Conservation (phyloP, 2,329 filamentous ascomycete species). For the Sclerotinia nivalis region DNA sequence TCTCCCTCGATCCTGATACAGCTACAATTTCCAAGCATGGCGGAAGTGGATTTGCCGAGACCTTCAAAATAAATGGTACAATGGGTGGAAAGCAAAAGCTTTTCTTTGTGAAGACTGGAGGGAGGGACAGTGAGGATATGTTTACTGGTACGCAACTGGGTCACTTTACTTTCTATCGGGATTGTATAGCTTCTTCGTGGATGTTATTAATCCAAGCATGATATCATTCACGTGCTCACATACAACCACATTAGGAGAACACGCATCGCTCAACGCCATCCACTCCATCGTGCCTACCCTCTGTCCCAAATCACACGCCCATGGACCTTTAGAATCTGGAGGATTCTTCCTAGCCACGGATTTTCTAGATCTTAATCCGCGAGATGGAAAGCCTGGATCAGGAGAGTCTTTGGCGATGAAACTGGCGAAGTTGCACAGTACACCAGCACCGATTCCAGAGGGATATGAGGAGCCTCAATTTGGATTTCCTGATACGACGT, state of each 20-base stretch:
- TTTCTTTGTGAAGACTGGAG: slow-evolving; percentile 76
- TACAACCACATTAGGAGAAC: slow-evolving; percentile 62
- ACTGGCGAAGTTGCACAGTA: slow-evolving; percentile 76
- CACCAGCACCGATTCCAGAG: slow-evolving; percentile 65
- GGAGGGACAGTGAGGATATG: slow-evolving; percentile 64
- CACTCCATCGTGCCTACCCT: slow-evolving; percentile 69
- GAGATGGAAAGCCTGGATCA: slow-evolving; percentile 41
- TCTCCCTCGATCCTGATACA: slow-evolving; percentile 52
- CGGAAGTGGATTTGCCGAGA: slow-evolving; percentile 68
- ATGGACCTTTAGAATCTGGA: slow-evolving; percentile 57
- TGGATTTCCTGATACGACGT: slow-evolving; percentile 82
- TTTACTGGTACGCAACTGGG: slow-evolving; percentile 56
- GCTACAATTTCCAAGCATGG: slow-evolving; percentile 62
- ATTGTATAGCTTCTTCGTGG: slow-evolving; percentile 15
- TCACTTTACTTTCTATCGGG: neutral
- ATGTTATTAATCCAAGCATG: neutral
- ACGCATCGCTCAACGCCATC: slow-evolving; percentile 81
- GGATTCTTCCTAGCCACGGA: slow-evolving; percentile 68
- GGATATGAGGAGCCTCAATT: slow-evolving; percentile 65
- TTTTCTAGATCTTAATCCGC: slow-evolving; percentile 66
- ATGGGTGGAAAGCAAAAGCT: slow-evolving; percentile 34
- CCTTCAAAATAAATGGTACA: slow-evolving; percentile 57
- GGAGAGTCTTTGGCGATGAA: slow-evolving; percentile 65
- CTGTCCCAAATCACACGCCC: slow-evolving; percentile 73
- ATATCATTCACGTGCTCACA: slow-evolving; percentile 18